A percentile compares a stretch with the other conserved stretches of the same genome.
phyloP scores from a whole-genome alignment of 306 rosid species.

The Malus sylvestris region DNA sequence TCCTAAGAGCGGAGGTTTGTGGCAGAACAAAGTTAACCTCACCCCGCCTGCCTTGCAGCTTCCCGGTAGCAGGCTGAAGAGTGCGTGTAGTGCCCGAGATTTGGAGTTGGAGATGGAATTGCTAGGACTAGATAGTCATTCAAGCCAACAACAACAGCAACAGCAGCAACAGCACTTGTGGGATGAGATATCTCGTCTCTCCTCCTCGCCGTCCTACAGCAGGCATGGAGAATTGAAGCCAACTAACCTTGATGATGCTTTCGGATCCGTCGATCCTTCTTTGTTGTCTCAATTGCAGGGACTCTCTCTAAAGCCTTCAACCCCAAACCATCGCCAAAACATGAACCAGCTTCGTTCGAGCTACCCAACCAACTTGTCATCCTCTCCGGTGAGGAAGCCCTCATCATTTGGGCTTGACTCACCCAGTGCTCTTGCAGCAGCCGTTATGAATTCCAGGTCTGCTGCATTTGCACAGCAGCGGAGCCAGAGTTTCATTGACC shows the following conservation, averaged over 20 bases:
- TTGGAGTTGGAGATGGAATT: conserved; percentile 76
- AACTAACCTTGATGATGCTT: conserved; percentile 75
- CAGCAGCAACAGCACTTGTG: conserved; percentile 60
- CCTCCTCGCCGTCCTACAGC: conserved; percentile 73
- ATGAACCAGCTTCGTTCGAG: conserved; percentile 88
- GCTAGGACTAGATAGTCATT: conserved; percentile 49
- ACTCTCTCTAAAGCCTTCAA: conserved; percentile 42
- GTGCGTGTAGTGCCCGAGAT: conserved; percentile 79
- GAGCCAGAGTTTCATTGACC: conserved; percentile 95
- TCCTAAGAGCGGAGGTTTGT: conserved; percentile 75
- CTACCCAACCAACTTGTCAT: conserved; percentile 69
- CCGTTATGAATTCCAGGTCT: conserved; percentile 90
- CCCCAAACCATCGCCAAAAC: conserved; percentile 71
- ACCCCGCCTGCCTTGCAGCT: conserved; percentile 95
- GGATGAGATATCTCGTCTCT: conserved; percentile 85
- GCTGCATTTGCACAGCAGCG: conserved; percentile 86
- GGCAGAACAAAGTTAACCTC: conserved; percentile 81
- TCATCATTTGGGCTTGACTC: conserved; percentile 67
- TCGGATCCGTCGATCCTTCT: conserved; percentile 66
- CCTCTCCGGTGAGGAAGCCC: conserved; percentile 73
- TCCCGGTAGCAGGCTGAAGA: conserved; percentile 77
- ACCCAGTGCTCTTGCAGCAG: conserved; percentile 79
- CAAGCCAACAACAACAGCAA: conserved; percentile 50
- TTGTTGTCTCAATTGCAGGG: conserved; percentile 65
- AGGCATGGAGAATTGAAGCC: conserved; percentile 74